A percentile compares a stretch with the other conserved stretches of the same genome.
phyloP scores from a whole-genome alignment of 2,329 filamentous ascomycete genomes.

The Phaeoacremonium minimum region DNA sequence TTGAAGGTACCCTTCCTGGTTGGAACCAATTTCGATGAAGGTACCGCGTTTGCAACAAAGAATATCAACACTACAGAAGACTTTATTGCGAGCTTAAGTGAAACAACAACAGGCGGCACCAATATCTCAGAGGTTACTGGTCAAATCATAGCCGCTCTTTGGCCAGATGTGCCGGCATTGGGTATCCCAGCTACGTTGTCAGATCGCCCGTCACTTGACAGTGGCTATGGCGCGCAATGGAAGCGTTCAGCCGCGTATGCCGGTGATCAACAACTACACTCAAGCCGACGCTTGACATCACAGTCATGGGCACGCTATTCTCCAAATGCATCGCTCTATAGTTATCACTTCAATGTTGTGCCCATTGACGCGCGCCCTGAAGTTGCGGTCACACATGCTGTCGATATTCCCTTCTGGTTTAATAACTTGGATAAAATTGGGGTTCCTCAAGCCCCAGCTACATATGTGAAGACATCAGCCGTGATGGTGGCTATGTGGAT shows the following conservation, averaged over 20 bases:
- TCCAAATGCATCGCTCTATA: slow-evolving; percentile 18
- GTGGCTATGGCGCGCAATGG: slow-evolving; percentile 4
- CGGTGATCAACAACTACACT: slow-evolving; percentile 27
- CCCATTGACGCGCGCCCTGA: slow-evolving; percentile 19
- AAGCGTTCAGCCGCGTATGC: slow-evolving; percentile 3
- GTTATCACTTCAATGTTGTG: slow-evolving; percentile 39
- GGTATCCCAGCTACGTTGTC: slow-evolving; percentile 1
- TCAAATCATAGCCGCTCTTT: slow-evolving; percentile 7
- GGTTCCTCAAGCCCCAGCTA: slow-evolving; percentile 35
- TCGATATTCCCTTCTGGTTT: slow-evolving; percentile 51
- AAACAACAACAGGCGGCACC: no score
- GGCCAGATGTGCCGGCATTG: slow-evolving; percentile 6
- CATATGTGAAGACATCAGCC: slow-evolving; percentile 34
- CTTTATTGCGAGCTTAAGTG: no score
- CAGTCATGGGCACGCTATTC: slow-evolving; percentile 35
- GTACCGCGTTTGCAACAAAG: slow-evolving; percentile 3
- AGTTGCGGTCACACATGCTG: slow-evolving; percentile 25
- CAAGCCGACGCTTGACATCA: slow-evolving; percentile 39
- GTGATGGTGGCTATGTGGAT: slow-evolving; percentile 49
- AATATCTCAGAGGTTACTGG: no score
- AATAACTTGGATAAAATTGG: slow-evolving; percentile 44
- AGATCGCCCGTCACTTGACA: slow-evolving; percentile 2
- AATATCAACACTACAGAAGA: slow-evolving; percentile 3
- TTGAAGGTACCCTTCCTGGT: slow-evolving; percentile 7
- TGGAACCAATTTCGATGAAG: slow-evolving; percentile 9